Base-by-base conservation (phyloP, 441 rosid genomes). In the Adansonia madagascariensis region DNA sequence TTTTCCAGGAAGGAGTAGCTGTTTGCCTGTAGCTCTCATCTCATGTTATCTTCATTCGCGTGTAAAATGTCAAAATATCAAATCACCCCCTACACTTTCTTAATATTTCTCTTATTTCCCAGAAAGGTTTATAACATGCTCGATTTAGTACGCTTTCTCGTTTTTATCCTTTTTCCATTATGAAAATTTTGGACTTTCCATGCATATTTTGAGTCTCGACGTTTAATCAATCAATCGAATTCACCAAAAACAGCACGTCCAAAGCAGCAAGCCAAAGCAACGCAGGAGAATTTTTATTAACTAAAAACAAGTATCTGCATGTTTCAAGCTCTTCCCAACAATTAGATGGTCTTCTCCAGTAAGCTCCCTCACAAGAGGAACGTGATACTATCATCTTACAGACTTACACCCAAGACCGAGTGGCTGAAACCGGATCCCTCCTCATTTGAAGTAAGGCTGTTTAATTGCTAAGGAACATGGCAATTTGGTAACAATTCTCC, bases 11-110 rank as follows among this genome's bases (percentile, higher is more conserved):
- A 10, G 22, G n/a, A 70, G 22, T 14, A 59, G 52, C 71, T 72
- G 64, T 74, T 77, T 12, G 44, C 63, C 49, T 4, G 18, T 53
- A 63, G 75, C 9, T 47, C 5, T 14, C 62, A 1, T 41, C n/a
- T 10, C 18, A 20, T 41, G 80, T 84, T 87, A 86, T 87, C 90
- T 70, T 20, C 4, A 47, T 10, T 72, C 60, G 43, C 18, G 4
- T 15, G 50, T 71, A 8, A 43, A 71, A 63, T 44, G 60, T 3
- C 17, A 31, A 56, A 75, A 64, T 65, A 10, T 78, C 79, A 24
- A 0, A 17, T 12, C 6, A 2, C 4, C 47, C 82, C 76, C 69
- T 72, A 35, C 9, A 4, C 4, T 60, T 73, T 67, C 61, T 14
- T 11, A 22, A 24, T 35, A 24, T 50, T 24, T 49, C 14, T 14